Evolutionary conservation across 1,139 yeast species (phyloP).

Genomic region (Hyphopichia fennica): DNA sequence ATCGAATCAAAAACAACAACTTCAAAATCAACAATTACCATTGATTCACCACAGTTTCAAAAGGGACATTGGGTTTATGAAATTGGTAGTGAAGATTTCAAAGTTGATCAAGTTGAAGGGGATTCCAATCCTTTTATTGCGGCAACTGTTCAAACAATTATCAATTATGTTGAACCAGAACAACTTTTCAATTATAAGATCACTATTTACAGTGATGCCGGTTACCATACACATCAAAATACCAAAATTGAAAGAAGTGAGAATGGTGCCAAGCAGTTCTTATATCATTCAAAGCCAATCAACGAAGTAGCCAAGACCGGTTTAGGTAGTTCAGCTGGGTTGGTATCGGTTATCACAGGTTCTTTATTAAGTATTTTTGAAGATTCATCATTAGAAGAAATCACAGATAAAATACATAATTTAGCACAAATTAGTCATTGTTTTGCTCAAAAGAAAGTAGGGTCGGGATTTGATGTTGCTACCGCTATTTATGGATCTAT

Average conservation of each 20-base stretch:
- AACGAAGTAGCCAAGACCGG: conserved; percentile 89
- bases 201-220: conserved; percentile 80
- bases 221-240: conserved; percentile 76
- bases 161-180: conserved; percentile 48
- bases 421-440: conserved; percentile 89
- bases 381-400: conserved; percentile 23
- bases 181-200: conserved; percentile 39
- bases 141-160: conserved; percentile 56
- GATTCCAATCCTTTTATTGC: conserved; percentile 71
- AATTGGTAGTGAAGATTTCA: not conserved
- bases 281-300: conserved; percentile 60
- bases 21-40: conserved; percentile 31
- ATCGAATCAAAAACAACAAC: conserved; percentile 21
- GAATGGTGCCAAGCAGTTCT: conserved; percentile 46
- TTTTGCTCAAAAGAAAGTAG: conserved; percentile 90
- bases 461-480: conserved; percentile 96
- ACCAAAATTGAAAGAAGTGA: conserved; percentile 31
- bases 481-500: conserved; percentile 93
- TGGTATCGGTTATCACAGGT: conserved; percentile 78
- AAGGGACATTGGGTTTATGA: conserved; percentile 69
- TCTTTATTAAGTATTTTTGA: conserved; percentile 57
- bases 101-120: conserved; percentile 2
- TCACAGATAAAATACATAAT: conserved; percentile 58
- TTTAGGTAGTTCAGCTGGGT: conserved; percentile 92
- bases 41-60: conserved; percentile 78